Evolutionary conservation across 495 filamentous ascomycete species (phyloP).

Genomic region (Penicillium manginii): DNA sequence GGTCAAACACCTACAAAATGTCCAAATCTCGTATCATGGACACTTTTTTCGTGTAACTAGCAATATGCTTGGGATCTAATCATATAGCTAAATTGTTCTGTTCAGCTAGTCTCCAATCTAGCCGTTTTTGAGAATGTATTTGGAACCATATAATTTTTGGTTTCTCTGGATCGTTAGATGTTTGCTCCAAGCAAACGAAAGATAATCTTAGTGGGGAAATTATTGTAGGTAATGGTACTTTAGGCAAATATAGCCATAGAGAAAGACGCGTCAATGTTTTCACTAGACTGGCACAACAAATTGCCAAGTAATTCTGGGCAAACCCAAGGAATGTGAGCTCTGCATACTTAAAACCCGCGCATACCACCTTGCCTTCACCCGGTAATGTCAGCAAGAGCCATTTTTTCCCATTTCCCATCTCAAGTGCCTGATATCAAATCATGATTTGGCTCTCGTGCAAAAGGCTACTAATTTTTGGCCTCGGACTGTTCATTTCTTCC

Average conservation of each 20-base stretch:
- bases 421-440: neutral
- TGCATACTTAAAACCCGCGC: neutral
- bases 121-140: no score
- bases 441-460: neutral
- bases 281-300: neutral
- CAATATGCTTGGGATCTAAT: no score
- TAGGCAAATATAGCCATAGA: neutral
- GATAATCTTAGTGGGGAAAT: no score
- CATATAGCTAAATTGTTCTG: no score
- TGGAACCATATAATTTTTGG: no score
- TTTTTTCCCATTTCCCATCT: neutral
- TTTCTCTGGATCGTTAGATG: no score
- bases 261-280: neutral
- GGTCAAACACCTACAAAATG: no score
- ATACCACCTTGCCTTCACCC: neutral
- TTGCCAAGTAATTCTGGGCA: neutral
- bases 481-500: slow-evolving; percentile 1
- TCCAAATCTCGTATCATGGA: no score
- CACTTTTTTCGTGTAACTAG: no score
- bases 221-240: neutral
- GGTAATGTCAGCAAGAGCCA: neutral
- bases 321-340: neutral
- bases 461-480: neutral
- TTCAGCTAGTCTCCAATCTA: no score
- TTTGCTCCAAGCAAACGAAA: no score